phyloP scores from a whole-genome alignment of 176 grass and related monocot genomes.

The Eleusine indica region DNA sequence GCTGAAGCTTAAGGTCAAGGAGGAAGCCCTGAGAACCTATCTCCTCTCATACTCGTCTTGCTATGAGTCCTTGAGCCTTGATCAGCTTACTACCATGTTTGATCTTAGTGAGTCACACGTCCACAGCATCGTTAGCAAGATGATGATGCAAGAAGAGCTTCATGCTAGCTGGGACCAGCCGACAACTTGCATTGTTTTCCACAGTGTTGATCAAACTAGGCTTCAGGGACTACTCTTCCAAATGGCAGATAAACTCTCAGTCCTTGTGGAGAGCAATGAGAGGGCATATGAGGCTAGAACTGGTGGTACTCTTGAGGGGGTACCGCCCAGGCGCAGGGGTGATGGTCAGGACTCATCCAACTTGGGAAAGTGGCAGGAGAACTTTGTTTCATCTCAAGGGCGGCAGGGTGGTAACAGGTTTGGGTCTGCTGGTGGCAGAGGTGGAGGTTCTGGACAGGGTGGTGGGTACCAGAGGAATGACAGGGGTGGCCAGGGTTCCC shows the following conservation, averaged over 20 bases:
- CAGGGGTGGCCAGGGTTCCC: conserved; percentile 55
- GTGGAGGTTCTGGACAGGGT: conserved; percentile 57
- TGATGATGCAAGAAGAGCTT: conserved; percentile 97
- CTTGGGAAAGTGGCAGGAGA: conserved; percentile 80
- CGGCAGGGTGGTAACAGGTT: conserved; percentile 61
- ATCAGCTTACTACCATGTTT: conserved; percentile 85
- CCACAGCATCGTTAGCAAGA: conserved; percentile 87
- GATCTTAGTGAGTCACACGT: conserved; percentile 69
- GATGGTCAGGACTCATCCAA: conserved; percentile 62
- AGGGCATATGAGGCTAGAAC: conserved; percentile 93
- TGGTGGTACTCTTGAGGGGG: conserved; percentile 82
- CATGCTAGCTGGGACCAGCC: conserved; percentile 94
- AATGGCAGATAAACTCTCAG: conserved; percentile 84
- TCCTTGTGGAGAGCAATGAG: conserved; percentile 89
- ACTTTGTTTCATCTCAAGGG: conserved; percentile 57
- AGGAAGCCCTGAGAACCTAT: conserved; percentile 88
- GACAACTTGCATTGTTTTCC: conserved; percentile 84
- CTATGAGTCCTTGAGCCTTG: conserved; percentile 74
- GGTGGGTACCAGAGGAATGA: conserved; percentile 66
- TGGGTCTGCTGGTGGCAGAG: conserved; percentile 56
- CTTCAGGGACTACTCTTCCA: conserved; percentile 90
- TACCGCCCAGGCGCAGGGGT: conserved; percentile 69
- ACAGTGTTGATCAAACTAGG: conserved; percentile 86
- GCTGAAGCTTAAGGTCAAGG: conserved; percentile 87
- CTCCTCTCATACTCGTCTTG: conserved; percentile 78